Evolutionary conservation across 768 basidiomycete species (phyloP).

Genomic region (Lactarius vividus): DNA sequence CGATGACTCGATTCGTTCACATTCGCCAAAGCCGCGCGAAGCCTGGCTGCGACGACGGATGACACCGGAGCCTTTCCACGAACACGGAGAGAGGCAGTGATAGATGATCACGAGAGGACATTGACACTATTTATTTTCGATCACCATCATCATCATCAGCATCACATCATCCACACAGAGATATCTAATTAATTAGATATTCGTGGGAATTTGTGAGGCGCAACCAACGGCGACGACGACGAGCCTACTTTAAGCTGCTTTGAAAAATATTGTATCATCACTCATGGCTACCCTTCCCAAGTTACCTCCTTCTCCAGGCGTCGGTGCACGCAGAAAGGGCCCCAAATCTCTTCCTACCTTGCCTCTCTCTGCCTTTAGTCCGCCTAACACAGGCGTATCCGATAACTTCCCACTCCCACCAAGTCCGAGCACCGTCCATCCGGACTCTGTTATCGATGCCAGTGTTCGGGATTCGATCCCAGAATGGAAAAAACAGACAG

Average conservation of each 20-base stretch:
- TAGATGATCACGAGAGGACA: background rate
- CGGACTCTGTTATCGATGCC: constrained; percentile 63
- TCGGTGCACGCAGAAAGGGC: constrained; percentile 55
- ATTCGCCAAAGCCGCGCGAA: constrained; percentile 12
- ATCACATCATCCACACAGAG: background rate
- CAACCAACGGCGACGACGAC: background rate
- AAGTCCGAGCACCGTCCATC: constrained; percentile 65
- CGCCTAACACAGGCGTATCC: constrained; percentile 63
- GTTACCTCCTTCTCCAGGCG: constrained; percentile 42
- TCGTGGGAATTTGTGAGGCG: background rate
- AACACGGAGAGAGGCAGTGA: constrained; percentile 20
- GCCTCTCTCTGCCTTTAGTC: constrained; percentile 71
- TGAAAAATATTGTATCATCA: background rate
- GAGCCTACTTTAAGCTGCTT: background rate
- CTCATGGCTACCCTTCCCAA: constrained; percentile 17
- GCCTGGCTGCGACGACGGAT: constrained; percentile 23
- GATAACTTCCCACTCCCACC: constrained; percentile 68
- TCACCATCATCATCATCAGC: background rate
- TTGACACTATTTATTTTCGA: background rate
- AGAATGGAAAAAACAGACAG: constrained; percentile 54
- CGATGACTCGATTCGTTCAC: constrained; percentile 25
- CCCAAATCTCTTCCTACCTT: constrained; percentile 67
- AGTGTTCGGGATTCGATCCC: constrained; percentile 50
- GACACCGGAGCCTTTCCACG: constrained; percentile 31
- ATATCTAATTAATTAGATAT: background rate